A percentile compares a stretch with the other conserved stretches of the same genome.
These are phyloP conservation scores for Hydrangea macrophylla DNA, from an alignment of 148 eudicot species.

Conservation along the genomic window DNA sequence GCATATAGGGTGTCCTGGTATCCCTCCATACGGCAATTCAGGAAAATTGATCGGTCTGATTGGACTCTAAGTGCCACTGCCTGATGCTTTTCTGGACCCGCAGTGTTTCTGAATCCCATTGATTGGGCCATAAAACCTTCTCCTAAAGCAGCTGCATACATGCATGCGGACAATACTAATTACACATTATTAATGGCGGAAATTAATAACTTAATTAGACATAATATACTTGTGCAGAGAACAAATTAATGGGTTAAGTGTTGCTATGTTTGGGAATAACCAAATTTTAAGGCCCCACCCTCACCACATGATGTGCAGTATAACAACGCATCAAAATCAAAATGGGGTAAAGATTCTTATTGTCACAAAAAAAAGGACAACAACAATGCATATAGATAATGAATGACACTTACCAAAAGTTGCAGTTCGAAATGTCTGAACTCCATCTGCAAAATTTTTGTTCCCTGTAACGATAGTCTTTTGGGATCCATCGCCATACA, in stretches of 20 bases:
- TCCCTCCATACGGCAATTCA: conserved; percentile 68
- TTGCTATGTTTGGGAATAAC: too few species aligned
- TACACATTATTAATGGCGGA: too few species aligned
- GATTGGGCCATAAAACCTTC: conserved; percentile 71
- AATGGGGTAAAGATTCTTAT: too few species aligned
- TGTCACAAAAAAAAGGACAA: background rate
- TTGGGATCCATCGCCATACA: conserved; percentile 91
- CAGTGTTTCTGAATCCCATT: conserved; percentile 73
- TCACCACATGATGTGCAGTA: too few species aligned
- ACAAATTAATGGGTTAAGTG: too few species aligned
- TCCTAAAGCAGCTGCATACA: conserved; percentile 50
- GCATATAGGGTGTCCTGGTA: conserved; percentile 66
- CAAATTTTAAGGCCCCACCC: too few species aligned
- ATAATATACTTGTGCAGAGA: too few species aligned
- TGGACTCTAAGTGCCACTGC: conserved; percentile 80
- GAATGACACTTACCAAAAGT: conserved; percentile 67
- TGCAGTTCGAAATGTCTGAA: conserved; percentile 62
- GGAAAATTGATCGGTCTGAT: conserved; percentile 62
- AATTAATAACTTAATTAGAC: too few species aligned
- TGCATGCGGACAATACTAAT: too few species aligned
- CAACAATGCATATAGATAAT: background rate
- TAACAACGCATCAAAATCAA: too few species aligned
- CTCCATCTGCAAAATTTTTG: conserved; percentile 69
- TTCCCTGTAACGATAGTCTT: conserved; percentile 68
- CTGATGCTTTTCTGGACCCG: conserved; percentile 74